Evolutionary conservation across 306 rosid species (phyloP).

Genomic region (Sesbania bispinosa): DNA sequence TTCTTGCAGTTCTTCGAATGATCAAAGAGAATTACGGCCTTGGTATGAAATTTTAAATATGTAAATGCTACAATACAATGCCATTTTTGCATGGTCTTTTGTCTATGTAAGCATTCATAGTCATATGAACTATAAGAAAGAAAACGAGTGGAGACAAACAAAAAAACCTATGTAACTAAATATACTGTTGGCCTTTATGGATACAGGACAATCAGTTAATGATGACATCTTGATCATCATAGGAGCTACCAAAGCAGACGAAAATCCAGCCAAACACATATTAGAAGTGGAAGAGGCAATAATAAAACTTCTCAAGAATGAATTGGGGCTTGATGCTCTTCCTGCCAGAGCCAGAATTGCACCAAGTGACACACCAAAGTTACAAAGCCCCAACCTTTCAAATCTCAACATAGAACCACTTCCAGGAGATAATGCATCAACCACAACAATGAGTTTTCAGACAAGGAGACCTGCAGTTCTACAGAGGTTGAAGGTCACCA

Average conservation of each 20-base stretch:
- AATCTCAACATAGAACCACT: constrained; percentile 35
- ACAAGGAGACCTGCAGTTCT: constrained; percentile 74
- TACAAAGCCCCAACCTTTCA: constrained; percentile 21
- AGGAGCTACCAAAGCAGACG: constrained; percentile 55
- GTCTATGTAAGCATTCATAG: neutral
- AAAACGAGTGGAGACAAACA: neutral
- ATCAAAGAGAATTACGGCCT: constrained; percentile 70
- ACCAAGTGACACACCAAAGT: constrained; percentile 27
- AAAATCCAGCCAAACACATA: constrained; percentile 34
- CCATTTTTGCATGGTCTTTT: neutral
- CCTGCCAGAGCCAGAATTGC: constrained; percentile 46
- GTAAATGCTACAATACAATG: neutral
- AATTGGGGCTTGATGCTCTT: constrained; percentile 71
- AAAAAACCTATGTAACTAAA: neutral
- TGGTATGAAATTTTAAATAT: constrained; percentile 47
- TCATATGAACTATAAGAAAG: constrained; percentile 10
- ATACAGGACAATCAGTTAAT: constrained; percentile 60
- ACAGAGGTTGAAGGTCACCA: constrained; percentile 73
- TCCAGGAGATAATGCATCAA: constrained; percentile 23
- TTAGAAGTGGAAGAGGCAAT: constrained; percentile 62
- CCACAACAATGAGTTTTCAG: constrained; percentile 32
- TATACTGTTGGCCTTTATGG: constrained; percentile 32
- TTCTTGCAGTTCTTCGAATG: constrained; percentile 92
- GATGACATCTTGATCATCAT: constrained; percentile 78
- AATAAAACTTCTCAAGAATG: constrained; percentile 62